phyloP scores from a whole-genome alignment of 345 rosid genomes.

The Melaleuca alternifolia region DNA sequence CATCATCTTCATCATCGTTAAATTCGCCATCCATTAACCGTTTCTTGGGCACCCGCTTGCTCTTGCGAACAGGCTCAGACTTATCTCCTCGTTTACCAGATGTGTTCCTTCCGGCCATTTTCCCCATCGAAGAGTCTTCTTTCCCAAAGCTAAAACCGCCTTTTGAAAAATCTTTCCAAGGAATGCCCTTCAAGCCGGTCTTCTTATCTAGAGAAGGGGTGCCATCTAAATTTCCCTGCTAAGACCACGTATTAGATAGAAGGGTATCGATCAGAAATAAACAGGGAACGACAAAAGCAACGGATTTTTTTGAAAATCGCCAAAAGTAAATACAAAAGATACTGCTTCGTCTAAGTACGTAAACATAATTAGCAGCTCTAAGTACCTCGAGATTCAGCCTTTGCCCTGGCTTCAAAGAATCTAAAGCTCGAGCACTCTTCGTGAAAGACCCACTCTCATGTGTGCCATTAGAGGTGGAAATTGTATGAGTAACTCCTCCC shows the following conservation, averaged over 20 bases:
- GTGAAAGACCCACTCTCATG: slow-evolving; percentile 31
- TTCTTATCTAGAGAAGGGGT: slow-evolving; percentile 36
- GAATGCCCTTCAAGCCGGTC: slow-evolving; percentile 51
- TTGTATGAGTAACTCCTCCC: slow-evolving; percentile 43
- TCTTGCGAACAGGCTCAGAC: slow-evolving; percentile 53
- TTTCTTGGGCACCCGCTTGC: slow-evolving; percentile 71
- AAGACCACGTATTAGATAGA: not conserved
- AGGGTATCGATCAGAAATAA: not conserved
- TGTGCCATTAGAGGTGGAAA: slow-evolving; percentile 39
- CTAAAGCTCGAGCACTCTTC: slow-evolving; percentile 20
- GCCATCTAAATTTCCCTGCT: slow-evolving; percentile 51
- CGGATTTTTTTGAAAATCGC: not conserved
- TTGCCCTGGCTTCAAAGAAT: slow-evolving; percentile 13
- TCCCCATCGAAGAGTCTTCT: slow-evolving; percentile 45
- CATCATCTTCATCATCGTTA: slow-evolving; percentile 67
- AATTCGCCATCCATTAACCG: slow-evolving; percentile 48
- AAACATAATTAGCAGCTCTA: not conserved
- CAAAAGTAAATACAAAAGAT: not conserved
- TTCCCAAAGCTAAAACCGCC: slow-evolving; percentile 46
- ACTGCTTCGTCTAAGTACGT: not conserved
- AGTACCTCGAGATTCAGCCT: slow-evolving; percentile 47
- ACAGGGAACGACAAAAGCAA: not conserved
- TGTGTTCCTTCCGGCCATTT: slow-evolving; percentile 23
- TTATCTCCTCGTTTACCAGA: slow-evolving; percentile 44
- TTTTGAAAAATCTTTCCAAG: slow-evolving; percentile 62